phyloP scores from a whole-genome alignment of 345 rosid genomes.

The Acer saccharum region DNA sequence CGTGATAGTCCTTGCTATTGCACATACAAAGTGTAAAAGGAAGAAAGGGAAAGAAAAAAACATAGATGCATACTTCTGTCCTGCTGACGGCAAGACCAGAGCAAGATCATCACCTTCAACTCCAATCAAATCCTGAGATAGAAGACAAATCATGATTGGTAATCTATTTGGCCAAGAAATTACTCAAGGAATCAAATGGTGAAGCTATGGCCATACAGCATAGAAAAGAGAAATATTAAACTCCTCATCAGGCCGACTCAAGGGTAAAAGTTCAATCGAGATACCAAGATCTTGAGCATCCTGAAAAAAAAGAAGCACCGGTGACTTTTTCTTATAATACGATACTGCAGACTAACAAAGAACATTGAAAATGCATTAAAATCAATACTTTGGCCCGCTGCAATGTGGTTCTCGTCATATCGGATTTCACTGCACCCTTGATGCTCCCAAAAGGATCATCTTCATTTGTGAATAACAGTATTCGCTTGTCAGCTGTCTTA shows the following conservation, averaged over 20 bases:
- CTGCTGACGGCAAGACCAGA: slow-evolving; percentile 61
- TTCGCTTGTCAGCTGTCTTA: slow-evolving; percentile 81
- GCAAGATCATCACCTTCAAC: slow-evolving; percentile 61
- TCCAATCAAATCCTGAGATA: slow-evolving; percentile 82
- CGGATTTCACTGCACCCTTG: slow-evolving; percentile 69
- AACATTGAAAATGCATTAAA: slow-evolving; percentile 17
- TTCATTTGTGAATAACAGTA: slow-evolving; percentile 85
- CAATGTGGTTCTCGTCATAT: slow-evolving; percentile 87
- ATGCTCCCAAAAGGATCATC: slow-evolving; percentile 91
- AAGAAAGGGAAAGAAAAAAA: background rate
- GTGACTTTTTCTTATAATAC: background rate
- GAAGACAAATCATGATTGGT: background rate
- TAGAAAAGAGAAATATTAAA: slow-evolving; percentile 67
- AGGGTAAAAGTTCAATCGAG: slow-evolving; percentile 87
- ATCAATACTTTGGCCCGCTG: slow-evolving; percentile 86
- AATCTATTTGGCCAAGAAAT: slow-evolving; percentile 5
- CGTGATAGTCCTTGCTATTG: background rate
- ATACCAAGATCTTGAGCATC: slow-evolving; percentile 98
- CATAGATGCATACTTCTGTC: slow-evolving; percentile 56
- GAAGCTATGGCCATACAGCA: slow-evolving; percentile 50
- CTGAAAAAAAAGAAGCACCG: slow-evolving; percentile 35
- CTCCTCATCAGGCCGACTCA: slow-evolving; percentile 61
- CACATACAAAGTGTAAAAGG: background rate
- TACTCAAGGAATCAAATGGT: slow-evolving; percentile 17
- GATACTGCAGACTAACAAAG: background rate